phyloP scores from a whole-genome alignment of 2,329 filamentous ascomycete genomes.

The Paraphoma sp. region DNA sequence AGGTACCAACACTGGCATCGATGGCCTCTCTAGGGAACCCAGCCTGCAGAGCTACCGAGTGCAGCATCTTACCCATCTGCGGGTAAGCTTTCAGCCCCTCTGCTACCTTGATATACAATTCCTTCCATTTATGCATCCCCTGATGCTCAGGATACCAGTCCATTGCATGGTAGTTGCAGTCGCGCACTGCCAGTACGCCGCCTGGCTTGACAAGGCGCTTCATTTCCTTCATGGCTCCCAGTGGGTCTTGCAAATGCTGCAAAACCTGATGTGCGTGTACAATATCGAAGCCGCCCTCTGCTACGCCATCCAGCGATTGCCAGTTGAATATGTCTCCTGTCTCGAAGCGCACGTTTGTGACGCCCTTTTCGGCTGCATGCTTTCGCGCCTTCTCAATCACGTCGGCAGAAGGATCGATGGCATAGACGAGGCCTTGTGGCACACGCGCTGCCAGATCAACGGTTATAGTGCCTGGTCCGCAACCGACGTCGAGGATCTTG shows the following conservation, averaged over 20 bases:
- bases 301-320: constrained; percentile 50
- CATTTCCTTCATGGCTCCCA: constrained; percentile 61
- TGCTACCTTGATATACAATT: constrained; percentile 43
- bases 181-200: constrained; percentile 59
- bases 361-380: constrained; percentile 44
- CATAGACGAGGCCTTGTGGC: constrained; percentile 53
- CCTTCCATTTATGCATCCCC: constrained; percentile 44
- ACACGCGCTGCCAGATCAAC: constrained; percentile 52
- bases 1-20: constrained; percentile 48
- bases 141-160: constrained; percentile 48
- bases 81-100: constrained; percentile 40
- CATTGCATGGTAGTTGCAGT: constrained; percentile 44
- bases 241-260: constrained; percentile 61
- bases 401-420: constrained; percentile 53
- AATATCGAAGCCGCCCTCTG: constrained; percentile 60
- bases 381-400: constrained; percentile 51
- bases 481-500: constrained; percentile 56
- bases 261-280: constrained; percentile 66
- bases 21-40: constrained; percentile 49
- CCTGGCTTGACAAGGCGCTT: constrained; percentile 59
- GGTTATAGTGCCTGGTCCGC: constrained; percentile 58
- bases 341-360: constrained; percentile 50
- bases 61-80: constrained; percentile 43
- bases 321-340: constrained; percentile 53
- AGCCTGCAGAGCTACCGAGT: constrained; percentile 49